A percentile compares a stretch with the other conserved stretches of the same genome.
phyloP scores from a whole-genome alignment of 768 basidiomycete genomes.

The Holtermannia corniformis region DNA sequence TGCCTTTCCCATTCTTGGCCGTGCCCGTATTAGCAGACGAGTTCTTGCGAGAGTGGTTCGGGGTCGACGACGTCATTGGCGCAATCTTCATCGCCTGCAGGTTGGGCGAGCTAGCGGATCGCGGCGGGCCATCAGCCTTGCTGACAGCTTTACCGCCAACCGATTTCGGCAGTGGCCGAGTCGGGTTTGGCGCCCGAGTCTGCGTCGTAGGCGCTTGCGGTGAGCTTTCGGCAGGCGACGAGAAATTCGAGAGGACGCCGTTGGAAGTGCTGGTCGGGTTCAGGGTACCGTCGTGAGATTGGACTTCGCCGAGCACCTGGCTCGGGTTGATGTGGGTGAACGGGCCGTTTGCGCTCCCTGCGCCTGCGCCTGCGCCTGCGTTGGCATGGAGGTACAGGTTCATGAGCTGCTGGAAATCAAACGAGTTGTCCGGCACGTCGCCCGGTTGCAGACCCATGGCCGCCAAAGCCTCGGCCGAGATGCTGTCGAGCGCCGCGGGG shows the following conservation, averaged over 20 bases:
- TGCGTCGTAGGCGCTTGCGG: slow-evolving; percentile 51
- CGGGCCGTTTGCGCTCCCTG: too few species aligned
- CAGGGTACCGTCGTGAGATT: slow-evolving; percentile 45
- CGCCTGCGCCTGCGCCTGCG: slow-evolving; percentile 28
- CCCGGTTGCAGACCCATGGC: background rate
- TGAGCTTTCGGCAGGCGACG: slow-evolving; percentile 47
- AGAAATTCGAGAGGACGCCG: slow-evolving; percentile 58
- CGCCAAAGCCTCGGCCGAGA: slow-evolving; percentile 8
- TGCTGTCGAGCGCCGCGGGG: background rate
- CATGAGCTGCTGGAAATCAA: slow-evolving; percentile 42
- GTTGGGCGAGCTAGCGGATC: slow-evolving; percentile 37
- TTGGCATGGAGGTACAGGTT: slow-evolving; percentile 40
- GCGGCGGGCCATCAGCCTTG: slow-evolving; percentile 12
- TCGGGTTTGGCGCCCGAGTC: slow-evolving; percentile 25
- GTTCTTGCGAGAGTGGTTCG: slow-evolving; percentile 13
- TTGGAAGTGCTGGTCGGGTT: slow-evolving; percentile 49
- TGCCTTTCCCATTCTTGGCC: slow-evolving; percentile 8
- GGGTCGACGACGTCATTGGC: slow-evolving; percentile 3
- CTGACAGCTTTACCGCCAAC: slow-evolving; percentile 27
- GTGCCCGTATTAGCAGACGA: slow-evolving; percentile 7
- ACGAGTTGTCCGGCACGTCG: slow-evolving; percentile 18
- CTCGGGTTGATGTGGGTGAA: slow-evolving; percentile 67
- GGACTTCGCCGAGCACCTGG: slow-evolving; percentile 53
- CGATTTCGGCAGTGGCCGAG: slow-evolving; percentile 31
- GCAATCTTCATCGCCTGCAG: slow-evolving; percentile 23